phyloP scores from a whole-genome alignment of 1,284 basidiomycete species.

The Moesziomyces globuligerus region DNA sequence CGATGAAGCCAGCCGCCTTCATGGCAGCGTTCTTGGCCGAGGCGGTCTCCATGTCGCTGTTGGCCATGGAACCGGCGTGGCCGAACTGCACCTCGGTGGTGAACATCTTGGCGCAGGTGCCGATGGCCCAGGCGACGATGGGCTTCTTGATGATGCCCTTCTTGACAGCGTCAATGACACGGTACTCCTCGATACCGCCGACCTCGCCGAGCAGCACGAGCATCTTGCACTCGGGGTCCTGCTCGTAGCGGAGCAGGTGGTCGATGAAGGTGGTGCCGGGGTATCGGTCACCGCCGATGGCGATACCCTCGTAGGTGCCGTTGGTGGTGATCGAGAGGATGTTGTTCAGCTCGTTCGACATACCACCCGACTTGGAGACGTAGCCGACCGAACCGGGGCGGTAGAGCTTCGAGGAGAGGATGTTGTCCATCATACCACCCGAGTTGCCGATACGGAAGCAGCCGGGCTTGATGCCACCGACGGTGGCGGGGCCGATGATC shows the following conservation, averaged over 20 bases:
- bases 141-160: slow-evolving; percentile 94
- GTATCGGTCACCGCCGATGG: slow-evolving; percentile 99
- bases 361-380: slow-evolving; percentile 99
- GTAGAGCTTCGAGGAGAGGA: slow-evolving; percentile 98
- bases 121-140: slow-evolving; percentile 98
- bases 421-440: slow-evolving; percentile 99
- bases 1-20: slow-evolving; percentile 93
- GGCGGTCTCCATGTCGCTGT: slow-evolving; percentile 95
- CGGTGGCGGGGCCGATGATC: slow-evolving; percentile 97
- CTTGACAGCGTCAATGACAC: slow-evolving; percentile 98
- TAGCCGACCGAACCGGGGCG: slow-evolving; percentile 96
- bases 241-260: slow-evolving; percentile 96
- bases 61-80: slow-evolving; percentile 97
- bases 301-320: slow-evolving; percentile 99
- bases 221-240: slow-evolving; percentile 97
- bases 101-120: slow-evolving; percentile 99
- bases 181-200: slow-evolving; percentile 98
- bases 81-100: slow-evolving; percentile 99
- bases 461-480: slow-evolving; percentile 99
- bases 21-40: slow-evolving; percentile 97
- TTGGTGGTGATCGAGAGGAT: slow-evolving; percentile 97
- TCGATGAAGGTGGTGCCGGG: slow-evolving; percentile 99
- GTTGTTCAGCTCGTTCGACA: slow-evolving; percentile 99
- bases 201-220: slow-evolving; percentile 98
- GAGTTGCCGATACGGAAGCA: slow-evolving; percentile 99